Base-by-base conservation (phyloP, 1,284 basidiomycete genomes). In the Fomes fomentarius region DNA sequence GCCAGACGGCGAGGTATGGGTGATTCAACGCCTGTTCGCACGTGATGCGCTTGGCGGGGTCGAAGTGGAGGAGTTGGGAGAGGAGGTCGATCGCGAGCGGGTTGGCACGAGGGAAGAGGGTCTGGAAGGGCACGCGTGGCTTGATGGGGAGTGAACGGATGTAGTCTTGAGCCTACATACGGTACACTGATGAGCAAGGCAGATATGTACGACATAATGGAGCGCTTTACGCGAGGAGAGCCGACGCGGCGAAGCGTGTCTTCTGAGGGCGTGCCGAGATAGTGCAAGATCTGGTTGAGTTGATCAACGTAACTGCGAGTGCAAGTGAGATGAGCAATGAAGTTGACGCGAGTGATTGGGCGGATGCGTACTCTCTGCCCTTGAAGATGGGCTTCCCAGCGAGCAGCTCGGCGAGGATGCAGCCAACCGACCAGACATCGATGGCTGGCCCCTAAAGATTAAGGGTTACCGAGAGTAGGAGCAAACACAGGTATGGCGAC, bases 361-460 rank as follows among this genome's bases (percentile, higher is more conserved):
- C 38, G 15, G 33, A 9, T 10, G 77, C 87, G 66, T 72, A 95
- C 88, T 99, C 96, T 75, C 96, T 80, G 50, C 97, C 97, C 73
- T 98, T 99, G 83, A 94, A 99, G 67, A 99, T 98, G 0, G 97
- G 97, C 68, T 96, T 94, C 31, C 97, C 96, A 14, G 96, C 95
- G 7, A 99, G 80, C 12, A 99, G 81, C 73, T 99, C 97, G 2
- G 97, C 97, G 39, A 99, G 82, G 63, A 99, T 99, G 72, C 97
- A 99, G 8, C 97, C 97, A 30, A 99, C 91, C 1, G 93, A 96
- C 96, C 96, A 99, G 57, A 98, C 93, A 68, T 98, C 96, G 69
- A 99, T 95, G 62, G 86, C 85, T 31, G 89, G 90, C 14, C 87
- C 89, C 89, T 90, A 37, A n/a, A n/a, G 14, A 6, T 11, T 22